phyloP scores from a whole-genome alignment of 2,329 filamentous ascomycete species.

The Colletotrichum sp. region DNA sequence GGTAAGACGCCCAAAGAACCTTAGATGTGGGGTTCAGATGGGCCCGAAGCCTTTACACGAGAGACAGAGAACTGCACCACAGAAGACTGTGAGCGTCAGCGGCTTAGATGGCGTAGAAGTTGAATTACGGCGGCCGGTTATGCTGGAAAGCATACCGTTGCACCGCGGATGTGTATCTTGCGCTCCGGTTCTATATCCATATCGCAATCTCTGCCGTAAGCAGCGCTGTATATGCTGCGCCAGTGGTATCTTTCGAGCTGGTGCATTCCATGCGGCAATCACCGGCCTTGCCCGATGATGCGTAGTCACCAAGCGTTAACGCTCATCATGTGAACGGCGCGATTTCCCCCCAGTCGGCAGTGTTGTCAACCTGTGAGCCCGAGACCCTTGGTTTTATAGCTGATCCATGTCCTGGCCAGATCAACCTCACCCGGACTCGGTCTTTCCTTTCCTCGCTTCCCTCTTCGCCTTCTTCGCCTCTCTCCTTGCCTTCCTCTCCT shows the following conservation, averaged over 20 bases:
- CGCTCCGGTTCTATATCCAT: neutral
- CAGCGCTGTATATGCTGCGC: neutral
- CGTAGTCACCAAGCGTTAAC: neutral
- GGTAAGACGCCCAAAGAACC: constrained; percentile 71
- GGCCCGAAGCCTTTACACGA: neutral
- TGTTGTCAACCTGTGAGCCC: neutral
- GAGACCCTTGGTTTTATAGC: neutral
- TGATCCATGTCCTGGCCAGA: neutral
- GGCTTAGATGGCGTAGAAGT: neutral
- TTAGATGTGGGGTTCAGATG: constrained; percentile 24
- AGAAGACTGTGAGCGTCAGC: neutral
- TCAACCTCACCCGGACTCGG: neutral
- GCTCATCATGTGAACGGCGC: neutral
- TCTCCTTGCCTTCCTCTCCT: constrained; percentile 42
- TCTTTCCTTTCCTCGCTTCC: constrained; percentile 18
- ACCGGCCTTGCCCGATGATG: neutral
- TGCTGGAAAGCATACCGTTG: neutral
- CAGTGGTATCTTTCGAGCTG: neutral
- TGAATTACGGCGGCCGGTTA: neutral
- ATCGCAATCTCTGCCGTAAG: neutral
- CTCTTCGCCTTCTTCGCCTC: constrained; percentile 34
- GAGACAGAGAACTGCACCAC: neutral
- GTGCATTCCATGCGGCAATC: neutral
- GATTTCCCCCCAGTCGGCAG: neutral
- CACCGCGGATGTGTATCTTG: neutral